phyloP scores from a whole-genome alignment of 352 stramenopile species.

The Phytopythium boreale region DNA sequence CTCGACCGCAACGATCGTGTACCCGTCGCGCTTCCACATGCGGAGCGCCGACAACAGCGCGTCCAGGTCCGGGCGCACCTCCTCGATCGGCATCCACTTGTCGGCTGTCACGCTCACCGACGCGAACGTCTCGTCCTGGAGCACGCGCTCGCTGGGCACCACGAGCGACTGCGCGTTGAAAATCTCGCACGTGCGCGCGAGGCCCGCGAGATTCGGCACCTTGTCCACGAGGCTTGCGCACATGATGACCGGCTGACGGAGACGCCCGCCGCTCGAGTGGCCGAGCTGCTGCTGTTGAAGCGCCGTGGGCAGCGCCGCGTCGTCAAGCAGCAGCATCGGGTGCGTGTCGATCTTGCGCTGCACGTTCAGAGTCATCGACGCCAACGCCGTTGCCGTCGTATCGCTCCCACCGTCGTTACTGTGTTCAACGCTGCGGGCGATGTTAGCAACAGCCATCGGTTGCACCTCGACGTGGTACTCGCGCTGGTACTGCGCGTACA shows the following conservation, averaged over 20 bases:
- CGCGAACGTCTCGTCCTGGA: constrained; percentile 89
- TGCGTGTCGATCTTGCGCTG: constrained; percentile 82
- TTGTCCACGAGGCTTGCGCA: constrained; percentile 93
- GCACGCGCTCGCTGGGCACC: constrained; percentile 81
- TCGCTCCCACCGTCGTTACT: background rate
- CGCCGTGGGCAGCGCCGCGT: constrained; percentile 48
- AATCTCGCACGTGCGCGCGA: constrained; percentile 94
- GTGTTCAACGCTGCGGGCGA: too few species aligned
- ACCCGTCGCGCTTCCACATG: constrained; percentile 86
- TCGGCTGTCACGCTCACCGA: constrained; percentile 90
- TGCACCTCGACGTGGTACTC: constrained; percentile 41
- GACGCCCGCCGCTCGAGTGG: constrained; percentile 13
- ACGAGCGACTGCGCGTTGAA: constrained; percentile 91
- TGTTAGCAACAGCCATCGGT: background rate
- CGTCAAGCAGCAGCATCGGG: constrained; percentile 48
- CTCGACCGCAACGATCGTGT: constrained; percentile 92
- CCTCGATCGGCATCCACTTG: constrained; percentile 94
- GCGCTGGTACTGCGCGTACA: constrained; percentile 74
- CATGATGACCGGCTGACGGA: constrained; percentile 70
- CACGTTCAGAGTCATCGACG: constrained; percentile 26
- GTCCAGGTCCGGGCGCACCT: constrained; percentile 61
- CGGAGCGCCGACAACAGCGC: constrained; percentile 32
- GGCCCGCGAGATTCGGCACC: constrained; percentile 92
- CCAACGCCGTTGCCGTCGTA: background rate
- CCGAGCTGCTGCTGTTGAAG: constrained; percentile 30